Base-by-base conservation (phyloP, 768 basidiomycete genomes). In the Pleurotus citrinopileatus region DNA sequence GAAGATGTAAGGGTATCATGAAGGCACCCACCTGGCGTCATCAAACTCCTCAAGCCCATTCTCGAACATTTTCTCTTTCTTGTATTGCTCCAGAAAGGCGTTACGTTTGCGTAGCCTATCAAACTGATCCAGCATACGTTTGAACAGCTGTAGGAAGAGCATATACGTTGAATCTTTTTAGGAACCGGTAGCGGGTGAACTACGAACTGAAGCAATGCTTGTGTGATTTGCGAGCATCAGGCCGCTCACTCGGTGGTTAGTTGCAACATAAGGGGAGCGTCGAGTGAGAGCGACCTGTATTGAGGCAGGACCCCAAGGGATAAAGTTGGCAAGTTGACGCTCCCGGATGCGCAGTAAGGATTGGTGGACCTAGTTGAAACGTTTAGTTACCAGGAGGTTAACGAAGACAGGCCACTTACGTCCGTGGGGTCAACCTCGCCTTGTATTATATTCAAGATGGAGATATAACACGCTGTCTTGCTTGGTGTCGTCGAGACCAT, bases 161-260 rank as follows among this genome's bases (percentile, higher is more conserved):
- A 50, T n/a, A 52, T 13, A 53, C 48, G 45, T 20, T 46, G 40
- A 40, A 55, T 2, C 38, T 34, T 40, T 2, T n/a, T 5, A 26
- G 17, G 25, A 43, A 32, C n/a, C 15, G 32, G 10, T 43, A 50
- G 15, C 45, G 20, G 29, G 37, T 36, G 19, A 5, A 7, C 7
- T 34, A 79, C 89, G 36, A 60, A 95, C 91, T 28, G 94, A 94
- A 23, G 93, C 93, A 55, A 99, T 94, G 62, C 94, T 94, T n/a
- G 97, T 99, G 67, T 99, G 97, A 63, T 99, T 99, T 8, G 95
- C 97, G 46, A 99, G 81, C 97, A 99, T 98, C 47, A 99, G 78
- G 0, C 96, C 96, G 67, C 95, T 98, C 53, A 98, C 95, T 10
- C 95, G 88, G 68, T 99, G 94, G 62, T 87, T 90, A 34, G 90